Conservation (phyloP, 352 stramenopile genomes). For the Pythium rishiriense region DNA sequence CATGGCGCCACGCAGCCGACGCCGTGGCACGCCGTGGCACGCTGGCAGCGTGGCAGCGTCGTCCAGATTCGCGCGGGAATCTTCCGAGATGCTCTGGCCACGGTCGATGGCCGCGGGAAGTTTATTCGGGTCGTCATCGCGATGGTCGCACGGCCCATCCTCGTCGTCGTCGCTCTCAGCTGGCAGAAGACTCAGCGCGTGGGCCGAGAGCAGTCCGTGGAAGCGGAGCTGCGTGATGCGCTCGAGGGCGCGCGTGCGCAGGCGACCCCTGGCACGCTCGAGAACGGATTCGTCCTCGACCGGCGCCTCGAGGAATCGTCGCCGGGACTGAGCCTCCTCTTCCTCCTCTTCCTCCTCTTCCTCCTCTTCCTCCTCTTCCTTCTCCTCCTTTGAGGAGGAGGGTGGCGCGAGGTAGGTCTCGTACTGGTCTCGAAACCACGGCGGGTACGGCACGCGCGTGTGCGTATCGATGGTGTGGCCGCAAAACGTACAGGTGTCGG, state of each 20-base stretch:
- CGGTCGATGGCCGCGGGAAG: not conserved
- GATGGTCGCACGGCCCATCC: not conserved
- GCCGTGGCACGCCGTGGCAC: too few species aligned
- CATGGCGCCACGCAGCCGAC: too few species aligned
- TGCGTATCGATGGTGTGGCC: conserved; percentile 36
- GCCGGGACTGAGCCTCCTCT: not conserved
- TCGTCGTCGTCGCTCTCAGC: not conserved
- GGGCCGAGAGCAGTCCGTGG: not conserved
- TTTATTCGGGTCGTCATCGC: not conserved
- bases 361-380: conserved; percentile 4
- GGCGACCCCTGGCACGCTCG: conserved; percentile 24
- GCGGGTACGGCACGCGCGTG: conserved; percentile 43
- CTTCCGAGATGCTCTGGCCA: conserved; percentile 9
- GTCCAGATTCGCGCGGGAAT: conserved; percentile 25
- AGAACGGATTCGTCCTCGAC: conserved; percentile 16
- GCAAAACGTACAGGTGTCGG: conserved; percentile 47
- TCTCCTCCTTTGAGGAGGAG: not conserved
- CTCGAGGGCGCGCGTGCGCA: conserved; percentile 13
- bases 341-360: conserved; percentile 1
- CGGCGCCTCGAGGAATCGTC: not conserved
- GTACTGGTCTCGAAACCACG: conserved; percentile 74
- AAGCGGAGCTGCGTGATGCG: conserved; percentile 17
- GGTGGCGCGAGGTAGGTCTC: conserved; percentile 47
- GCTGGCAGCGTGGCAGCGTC: too few species aligned
- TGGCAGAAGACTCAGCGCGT: not conserved